These are phyloP conservation scores for Yamadazyma friedrichii DNA, from an alignment of 1,139 yeast genomes.

Conservation along the genomic window DNA sequence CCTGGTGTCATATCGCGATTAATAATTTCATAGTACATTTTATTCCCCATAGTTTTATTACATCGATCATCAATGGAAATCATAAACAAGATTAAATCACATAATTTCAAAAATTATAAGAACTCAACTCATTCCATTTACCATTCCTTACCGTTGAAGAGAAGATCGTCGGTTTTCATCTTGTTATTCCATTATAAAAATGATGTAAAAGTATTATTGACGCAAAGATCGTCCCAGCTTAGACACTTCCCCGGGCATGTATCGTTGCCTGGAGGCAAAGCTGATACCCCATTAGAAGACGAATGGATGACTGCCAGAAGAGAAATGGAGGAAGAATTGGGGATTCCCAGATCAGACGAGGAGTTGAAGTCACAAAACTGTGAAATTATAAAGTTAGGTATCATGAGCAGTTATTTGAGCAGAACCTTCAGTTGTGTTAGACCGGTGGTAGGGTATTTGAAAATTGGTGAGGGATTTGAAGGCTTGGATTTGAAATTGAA, in stretches of 20 bases:
- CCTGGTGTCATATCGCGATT: background rate
- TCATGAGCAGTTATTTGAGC: constrained; percentile 73
- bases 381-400: constrained; percentile 53
- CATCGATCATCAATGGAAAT: constrained; percentile 2
- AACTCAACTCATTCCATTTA: constrained; percentile 44
- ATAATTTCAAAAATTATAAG: constrained; percentile 26
- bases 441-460: constrained; percentile 75
- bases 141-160: constrained; percentile 54
- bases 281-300: constrained; percentile 62
- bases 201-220: constrained; percentile 72
- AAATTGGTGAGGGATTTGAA: constrained; percentile 13
- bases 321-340: constrained; percentile 86
- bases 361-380: constrained; percentile 50
- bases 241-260: constrained; percentile 83
- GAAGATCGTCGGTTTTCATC: constrained; percentile 77
- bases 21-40: background rate
- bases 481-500: constrained; percentile 46
- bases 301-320: constrained; percentile 75
- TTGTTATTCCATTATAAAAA: constrained; percentile 67
- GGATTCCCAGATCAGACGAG: constrained; percentile 54
- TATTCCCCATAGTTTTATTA: background rate
- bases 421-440: constrained; percentile 79
- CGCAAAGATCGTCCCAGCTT: constrained; percentile 69
- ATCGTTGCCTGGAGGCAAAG: constrained; percentile 87
- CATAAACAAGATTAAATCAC: constrained; percentile 20